These are phyloP conservation scores for Pseudogymnoascus sp. DNA, from an alignment of 2,329 filamentous ascomycete genomes.

Conservation along the genomic window DNA sequence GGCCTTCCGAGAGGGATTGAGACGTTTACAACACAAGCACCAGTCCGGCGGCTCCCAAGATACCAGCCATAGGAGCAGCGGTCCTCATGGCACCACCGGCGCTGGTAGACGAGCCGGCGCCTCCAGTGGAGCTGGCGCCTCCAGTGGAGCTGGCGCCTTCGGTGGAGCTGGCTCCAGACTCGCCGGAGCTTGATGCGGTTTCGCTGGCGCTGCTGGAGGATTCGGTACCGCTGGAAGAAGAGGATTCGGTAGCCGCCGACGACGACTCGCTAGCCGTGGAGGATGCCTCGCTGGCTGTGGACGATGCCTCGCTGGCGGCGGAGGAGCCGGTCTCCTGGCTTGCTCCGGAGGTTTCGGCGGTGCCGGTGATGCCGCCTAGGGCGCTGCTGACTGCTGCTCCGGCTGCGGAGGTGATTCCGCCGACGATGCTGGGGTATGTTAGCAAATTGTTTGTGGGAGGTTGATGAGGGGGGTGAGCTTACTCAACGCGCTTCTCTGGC, in stretches of 20 bases:
- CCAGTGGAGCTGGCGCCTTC: neutral
- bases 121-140: neutral
- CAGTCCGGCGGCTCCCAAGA: neutral
- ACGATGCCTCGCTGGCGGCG: neutral
- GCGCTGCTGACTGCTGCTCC: neutral
- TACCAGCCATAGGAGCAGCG: neutral
- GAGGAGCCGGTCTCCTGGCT: neutral
- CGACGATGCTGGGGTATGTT: neutral
- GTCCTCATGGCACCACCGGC: neutral
- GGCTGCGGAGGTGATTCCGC: neutral
- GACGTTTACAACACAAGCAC: neutral
- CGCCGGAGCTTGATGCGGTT: neutral
- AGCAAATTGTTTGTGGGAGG: neutral
- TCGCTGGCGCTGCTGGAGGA: neutral
- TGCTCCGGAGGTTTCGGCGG: neutral
- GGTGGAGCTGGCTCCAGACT: neutral
- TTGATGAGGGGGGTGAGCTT: neutral
- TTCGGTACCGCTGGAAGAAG: neutral
- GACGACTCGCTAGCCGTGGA: neutral
- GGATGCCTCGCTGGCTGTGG: neutral
- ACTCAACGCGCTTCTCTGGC: neutral
- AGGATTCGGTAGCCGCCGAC: neutral
- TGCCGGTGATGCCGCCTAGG: neutral
- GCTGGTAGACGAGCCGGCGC: neutral
- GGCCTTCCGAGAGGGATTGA: neutral